Evolutionary conservation across 2,329 filamentous ascomycete species (phyloP).

Genomic region (Bipolaris bicolor): DNA sequence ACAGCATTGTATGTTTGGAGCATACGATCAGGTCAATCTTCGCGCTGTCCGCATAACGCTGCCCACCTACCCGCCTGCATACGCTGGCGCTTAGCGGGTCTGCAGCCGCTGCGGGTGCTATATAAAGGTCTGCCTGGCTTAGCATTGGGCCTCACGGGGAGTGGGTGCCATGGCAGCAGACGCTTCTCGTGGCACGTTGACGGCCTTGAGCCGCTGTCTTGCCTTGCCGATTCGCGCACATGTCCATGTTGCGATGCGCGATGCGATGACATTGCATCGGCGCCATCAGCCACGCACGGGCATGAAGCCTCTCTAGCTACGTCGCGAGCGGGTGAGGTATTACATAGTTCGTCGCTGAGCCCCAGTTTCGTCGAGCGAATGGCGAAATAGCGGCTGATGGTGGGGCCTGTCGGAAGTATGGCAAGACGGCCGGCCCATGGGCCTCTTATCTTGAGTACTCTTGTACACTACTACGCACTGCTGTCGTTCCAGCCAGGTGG

Average conservation of each 20-base stretch:
- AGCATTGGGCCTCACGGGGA: slow-evolving; percentile 13
- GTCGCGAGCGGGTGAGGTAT: slow-evolving; percentile 13
- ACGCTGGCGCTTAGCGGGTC: slow-evolving; percentile 39
- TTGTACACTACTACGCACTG: neutral
- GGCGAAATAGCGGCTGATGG: slow-evolving; percentile 19
- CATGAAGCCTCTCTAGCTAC: slow-evolving; percentile 19
- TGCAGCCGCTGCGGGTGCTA: slow-evolving; percentile 33
- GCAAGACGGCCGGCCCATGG: slow-evolving; percentile 1
- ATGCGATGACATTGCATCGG: slow-evolving; percentile 3
- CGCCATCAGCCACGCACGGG: slow-evolving; percentile 16
- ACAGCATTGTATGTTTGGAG: slow-evolving; percentile 11
- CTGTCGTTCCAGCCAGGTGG: neutral
- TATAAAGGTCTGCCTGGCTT: slow-evolving; percentile 37
- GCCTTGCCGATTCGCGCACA: neutral
- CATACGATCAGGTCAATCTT: slow-evolving; percentile 16
- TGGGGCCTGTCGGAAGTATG: slow-evolving; percentile 19
- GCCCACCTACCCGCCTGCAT: slow-evolving; percentile 24
- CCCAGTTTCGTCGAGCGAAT: slow-evolving; percentile 12
- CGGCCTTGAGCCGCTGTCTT: neutral
- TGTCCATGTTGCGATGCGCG: neutral
- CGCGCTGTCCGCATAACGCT: slow-evolving; percentile 14
- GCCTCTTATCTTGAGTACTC: slow-evolving; percentile 10
- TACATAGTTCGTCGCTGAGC: slow-evolving; percentile 15
- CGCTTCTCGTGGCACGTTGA: slow-evolving; percentile 2
- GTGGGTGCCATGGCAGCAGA: slow-evolving; percentile 10